Evolutionary conservation across 2,329 filamentous ascomycete genomes (phyloP).

Genomic region (Penicillium sclerotigenum): DNA sequence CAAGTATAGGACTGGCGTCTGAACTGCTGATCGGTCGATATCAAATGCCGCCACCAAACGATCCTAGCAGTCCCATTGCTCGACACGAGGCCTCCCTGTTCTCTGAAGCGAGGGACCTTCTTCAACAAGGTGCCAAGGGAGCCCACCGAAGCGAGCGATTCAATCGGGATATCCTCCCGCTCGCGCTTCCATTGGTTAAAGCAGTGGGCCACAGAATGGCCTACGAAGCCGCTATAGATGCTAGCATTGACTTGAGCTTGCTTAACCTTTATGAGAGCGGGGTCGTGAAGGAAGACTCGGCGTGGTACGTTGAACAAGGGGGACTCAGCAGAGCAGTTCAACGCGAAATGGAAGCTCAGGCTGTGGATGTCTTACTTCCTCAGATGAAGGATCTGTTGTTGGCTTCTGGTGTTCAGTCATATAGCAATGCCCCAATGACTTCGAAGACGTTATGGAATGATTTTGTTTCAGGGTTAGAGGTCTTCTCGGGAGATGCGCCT

Average conservation of each 20-base stretch:
- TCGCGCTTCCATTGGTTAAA: background rate
- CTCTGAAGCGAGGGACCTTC: background rate
- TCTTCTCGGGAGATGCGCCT: background rate
- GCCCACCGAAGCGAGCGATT: background rate
- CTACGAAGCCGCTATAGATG: background rate
- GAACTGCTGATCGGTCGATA: conserved; percentile 28
- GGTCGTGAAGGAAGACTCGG: conserved; percentile 2
- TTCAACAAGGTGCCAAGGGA: background rate
- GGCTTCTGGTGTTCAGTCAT: conserved; percentile 1
- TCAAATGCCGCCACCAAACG: conserved; percentile 13
- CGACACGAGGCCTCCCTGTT: background rate
- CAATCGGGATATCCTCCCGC: background rate
- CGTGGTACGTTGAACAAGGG: conserved; percentile 9
- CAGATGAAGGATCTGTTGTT: conserved; percentile 8
- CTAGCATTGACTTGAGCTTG: conserved; percentile 13
- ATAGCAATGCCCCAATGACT: conserved; percentile 16
- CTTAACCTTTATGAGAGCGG: conserved; percentile 4
- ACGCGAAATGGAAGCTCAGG: conserved; percentile 13
- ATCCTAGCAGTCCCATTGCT: conserved; percentile 15
- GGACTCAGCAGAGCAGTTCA: conserved; percentile 4
- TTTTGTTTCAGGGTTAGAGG: conserved; percentile 9
- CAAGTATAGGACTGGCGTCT: conserved; percentile 22
- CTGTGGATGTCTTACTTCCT: conserved; percentile 10
- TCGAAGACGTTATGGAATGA: conserved; percentile 10
- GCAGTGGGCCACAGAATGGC: background rate